Evolutionary conservation across 2,329 filamentous ascomycete species (phyloP).

Genomic region (Hypomyces perniciosus): DNA sequence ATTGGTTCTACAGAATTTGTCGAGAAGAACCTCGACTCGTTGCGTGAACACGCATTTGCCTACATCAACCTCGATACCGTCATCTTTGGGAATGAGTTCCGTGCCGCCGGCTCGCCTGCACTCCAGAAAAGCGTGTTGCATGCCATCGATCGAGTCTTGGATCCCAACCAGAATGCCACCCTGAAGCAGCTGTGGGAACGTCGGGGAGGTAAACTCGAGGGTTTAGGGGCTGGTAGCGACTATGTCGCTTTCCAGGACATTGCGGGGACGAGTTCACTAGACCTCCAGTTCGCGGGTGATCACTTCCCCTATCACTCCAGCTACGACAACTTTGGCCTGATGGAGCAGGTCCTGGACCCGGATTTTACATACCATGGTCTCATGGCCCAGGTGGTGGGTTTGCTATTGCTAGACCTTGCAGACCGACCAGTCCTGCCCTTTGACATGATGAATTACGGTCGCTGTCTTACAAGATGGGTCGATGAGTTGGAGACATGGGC

Average conservation of each 20-base stretch:
- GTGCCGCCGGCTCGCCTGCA: conserved; percentile 73
- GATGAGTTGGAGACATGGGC: conserved; percentile 62
- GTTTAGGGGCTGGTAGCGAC: conserved; percentile 70
- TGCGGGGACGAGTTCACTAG: conserved; percentile 79
- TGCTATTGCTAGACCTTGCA: conserved; percentile 79
- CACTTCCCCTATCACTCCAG: conserved; percentile 71
- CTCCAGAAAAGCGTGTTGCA: conserved; percentile 67
- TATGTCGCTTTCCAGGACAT: conserved; percentile 89
- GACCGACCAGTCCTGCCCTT: conserved; percentile 79
- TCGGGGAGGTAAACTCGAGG: conserved; percentile 53
- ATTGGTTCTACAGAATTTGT: conserved; percentile 94
- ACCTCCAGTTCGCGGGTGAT: conserved; percentile 69
- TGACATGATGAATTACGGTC: conserved; percentile 68
- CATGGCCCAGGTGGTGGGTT: conserved; percentile 70
- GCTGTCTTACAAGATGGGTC: conserved; percentile 58
- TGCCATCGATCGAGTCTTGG: conserved; percentile 66
- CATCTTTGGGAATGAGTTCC: conserved; percentile 68
- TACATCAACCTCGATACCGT: conserved; percentile 90
- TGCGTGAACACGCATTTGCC: conserved; percentile 70
- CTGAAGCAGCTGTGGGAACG: conserved; percentile 72
- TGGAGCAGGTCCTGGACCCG: conserved; percentile 73
- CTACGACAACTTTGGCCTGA: conserved; percentile 87
- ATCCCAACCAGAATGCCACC: conserved; percentile 66
- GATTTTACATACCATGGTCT: conserved; percentile 74
- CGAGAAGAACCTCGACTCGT: conserved; percentile 68